Evolutionary conservation across 495 filamentous ascomycete species (phyloP).

Genomic region (Aspergillus leporis): DNA sequence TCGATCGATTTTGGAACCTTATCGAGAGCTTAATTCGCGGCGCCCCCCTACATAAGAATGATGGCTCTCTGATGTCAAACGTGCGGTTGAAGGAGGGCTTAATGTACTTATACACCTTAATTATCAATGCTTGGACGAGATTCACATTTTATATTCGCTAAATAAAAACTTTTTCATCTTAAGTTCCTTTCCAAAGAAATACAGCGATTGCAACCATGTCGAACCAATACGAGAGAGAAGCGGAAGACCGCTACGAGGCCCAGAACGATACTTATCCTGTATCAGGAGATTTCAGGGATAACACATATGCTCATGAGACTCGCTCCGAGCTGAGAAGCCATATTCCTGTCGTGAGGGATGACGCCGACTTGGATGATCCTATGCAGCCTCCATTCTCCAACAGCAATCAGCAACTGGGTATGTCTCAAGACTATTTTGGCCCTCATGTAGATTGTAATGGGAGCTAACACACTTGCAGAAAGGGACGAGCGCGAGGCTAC

Average conservation of each 20-base stretch:
- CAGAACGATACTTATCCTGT: constrained; percentile 29
- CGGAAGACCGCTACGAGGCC: constrained; percentile 31
- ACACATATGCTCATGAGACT: constrained; percentile 23
- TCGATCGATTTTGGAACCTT: background rate
- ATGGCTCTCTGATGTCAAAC: background rate
- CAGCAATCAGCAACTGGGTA: constrained; percentile 26
- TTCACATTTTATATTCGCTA: too few species aligned
- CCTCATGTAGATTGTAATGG: background rate
- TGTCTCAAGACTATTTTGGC: background rate
- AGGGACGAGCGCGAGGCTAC: constrained; percentile 29
- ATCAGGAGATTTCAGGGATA: constrained; percentile 19
- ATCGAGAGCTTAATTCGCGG: background rate
- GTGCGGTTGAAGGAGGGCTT: background rate
- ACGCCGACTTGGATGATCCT: constrained; percentile 14
- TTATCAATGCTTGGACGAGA: too few species aligned
- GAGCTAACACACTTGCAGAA: constrained; percentile 8
- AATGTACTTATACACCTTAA: too few species aligned
- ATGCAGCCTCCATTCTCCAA: constrained; percentile 29
- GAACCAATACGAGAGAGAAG: constrained; percentile 27
- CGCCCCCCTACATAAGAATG: background rate
- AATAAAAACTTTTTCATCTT: too few species aligned
- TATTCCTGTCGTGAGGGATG: constrained; percentile 15
- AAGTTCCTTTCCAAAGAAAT: too few species aligned
- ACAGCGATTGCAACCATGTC: constrained; percentile 16
- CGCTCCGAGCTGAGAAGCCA: constrained; percentile 7